Base-by-base conservation (phyloP, 176 grass and related monocot genomes). In the Ensete ventricosum region DNA sequence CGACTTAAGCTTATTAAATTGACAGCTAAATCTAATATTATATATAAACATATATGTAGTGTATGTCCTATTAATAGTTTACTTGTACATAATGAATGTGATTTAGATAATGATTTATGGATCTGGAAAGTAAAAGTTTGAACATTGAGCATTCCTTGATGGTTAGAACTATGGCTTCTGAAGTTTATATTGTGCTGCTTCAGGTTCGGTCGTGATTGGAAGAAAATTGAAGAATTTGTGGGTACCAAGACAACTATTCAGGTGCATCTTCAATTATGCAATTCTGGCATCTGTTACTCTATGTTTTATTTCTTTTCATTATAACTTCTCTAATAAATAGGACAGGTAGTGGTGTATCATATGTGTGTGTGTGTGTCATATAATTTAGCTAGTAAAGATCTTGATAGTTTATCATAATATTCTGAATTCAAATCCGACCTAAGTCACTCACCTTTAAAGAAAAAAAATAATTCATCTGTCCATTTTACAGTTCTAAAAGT, bases 181-280 rank as follows among this genome's bases (percentile, higher is more conserved):
- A 27, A 17, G 11, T 13, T 7, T 11, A 55, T 9, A 1, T 16
- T 25, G 50, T 73, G 4, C 4, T 82, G 25, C 19, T 12, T 43
- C 70, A 92, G 92, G 83, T 92, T 86, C 49, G 94, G 94, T 11
- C 88, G 94, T 53, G 94, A 97, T 54, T 97, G 94, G 94, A 97
- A 93, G 75, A 97, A 84, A 87, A 93, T 97, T 59, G 90, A 97
- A 85, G 94, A 93, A 71, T 91, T 93, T 20, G 88, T 97, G 53
- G 53, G 88, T 66, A 97, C 90, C 52, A 97, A 97, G 79, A 97
- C 90, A 52, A 55, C 94, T 14, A 65, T 93, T 13, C 94, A 97
- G 94, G 94, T 77, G 81, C 52, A 23, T 52, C 51, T 74, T 54
- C 1, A 0, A 1, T 29, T 74, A 11, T 25, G 25, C 17, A 70